These are phyloP conservation scores for Fagopyrum homotropicum DNA, from an alignment of 148 eudicot genomes.

Conservation along the genomic window DNA sequence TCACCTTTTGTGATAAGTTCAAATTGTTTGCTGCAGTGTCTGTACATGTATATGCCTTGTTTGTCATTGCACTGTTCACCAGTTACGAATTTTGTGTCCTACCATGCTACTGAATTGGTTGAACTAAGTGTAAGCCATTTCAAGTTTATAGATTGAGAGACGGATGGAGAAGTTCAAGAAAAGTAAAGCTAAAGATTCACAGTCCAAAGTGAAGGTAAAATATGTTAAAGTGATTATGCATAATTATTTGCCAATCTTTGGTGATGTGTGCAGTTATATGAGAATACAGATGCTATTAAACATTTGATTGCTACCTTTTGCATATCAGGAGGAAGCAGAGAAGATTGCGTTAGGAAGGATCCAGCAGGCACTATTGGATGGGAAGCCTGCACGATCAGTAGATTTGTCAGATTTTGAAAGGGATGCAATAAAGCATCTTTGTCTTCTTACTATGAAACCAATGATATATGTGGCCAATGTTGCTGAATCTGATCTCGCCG, in stretches of 20 bases:
- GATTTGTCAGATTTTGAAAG: conserved; percentile 66
- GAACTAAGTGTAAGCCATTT: conserved; percentile 27
- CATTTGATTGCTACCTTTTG: conserved; percentile 13
- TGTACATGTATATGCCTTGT: neutral
- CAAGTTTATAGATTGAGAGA: conserved; percentile 86
- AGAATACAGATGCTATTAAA: neutral
- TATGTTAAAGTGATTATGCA: neutral
- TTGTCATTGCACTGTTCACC: neutral
- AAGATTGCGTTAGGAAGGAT: conserved; percentile 72
- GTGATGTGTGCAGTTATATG: neutral
- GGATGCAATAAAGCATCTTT: conserved; percentile 81
- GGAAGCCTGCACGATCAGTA: conserved; percentile 96
- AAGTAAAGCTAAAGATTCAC: conserved; percentile 74
- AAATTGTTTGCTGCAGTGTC: neutral
- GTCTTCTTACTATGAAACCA: conserved; percentile 94
- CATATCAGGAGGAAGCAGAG: conserved; percentile 93
- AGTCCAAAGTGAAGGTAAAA: conserved; percentile 75
- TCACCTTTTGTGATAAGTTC: neutral
- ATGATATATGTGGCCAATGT: conserved; percentile 90
- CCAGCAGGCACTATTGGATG: conserved; percentile 73
- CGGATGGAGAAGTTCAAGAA: conserved; percentile 91
- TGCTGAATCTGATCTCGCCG: conserved; percentile 93
- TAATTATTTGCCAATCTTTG: neutral
- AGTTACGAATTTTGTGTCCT: conserved; percentile 5
- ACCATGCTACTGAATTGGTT: conserved; percentile 17